Evolutionary conservation across 257 asterid genomes (phyloP), one percentile per base, ranked within the genome.

Genomic region (Plantago ovata): DNA sequence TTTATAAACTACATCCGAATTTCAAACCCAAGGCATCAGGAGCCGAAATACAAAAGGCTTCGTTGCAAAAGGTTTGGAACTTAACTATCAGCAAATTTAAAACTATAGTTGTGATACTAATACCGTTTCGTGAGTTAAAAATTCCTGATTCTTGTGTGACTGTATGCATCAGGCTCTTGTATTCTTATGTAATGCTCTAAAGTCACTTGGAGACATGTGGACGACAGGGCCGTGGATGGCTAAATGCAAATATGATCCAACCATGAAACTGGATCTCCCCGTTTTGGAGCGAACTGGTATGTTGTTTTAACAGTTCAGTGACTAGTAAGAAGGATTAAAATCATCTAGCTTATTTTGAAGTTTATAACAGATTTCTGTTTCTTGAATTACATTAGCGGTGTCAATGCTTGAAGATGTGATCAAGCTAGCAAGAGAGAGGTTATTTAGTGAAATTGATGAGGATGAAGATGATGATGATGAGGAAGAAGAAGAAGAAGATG

Each of bases 171-270:
- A 92, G 98, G 76, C 79, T 65, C 79, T 88, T 32, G 74, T 64
- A 20, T 56, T 71, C 54, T 76, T 92, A 28, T 92, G 94, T 60
- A 73, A 73, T 66, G 67, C 81, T 66, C 61, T 92, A 49, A 75
- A 77, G 79, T 77, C 84, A 56, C 76, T 92, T 16, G 96, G 95
- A 57, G 86, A 84, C 61, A 63, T 69, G 7, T 92, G 98, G 98
- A 84, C 93, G 41, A 70, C 75, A 10, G 93, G 72, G 61, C 71
- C 74, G 39, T 84, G 98, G 98, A 80, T 84, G 91, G 67, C 66
- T 21, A 77, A 63, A 56, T 80, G 82, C 70, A 79, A 80, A 56
- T 69, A 82, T 43, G 65, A 72, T 38, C 51, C 81, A 20, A 76
- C 76, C 21, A 52, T 23, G 74, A 69, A 69, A 46, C 42, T 70